Evolutionary conservation across 2,329 filamentous ascomycete genomes (phyloP).

Genomic region (Cryphonectria japonica): DNA sequence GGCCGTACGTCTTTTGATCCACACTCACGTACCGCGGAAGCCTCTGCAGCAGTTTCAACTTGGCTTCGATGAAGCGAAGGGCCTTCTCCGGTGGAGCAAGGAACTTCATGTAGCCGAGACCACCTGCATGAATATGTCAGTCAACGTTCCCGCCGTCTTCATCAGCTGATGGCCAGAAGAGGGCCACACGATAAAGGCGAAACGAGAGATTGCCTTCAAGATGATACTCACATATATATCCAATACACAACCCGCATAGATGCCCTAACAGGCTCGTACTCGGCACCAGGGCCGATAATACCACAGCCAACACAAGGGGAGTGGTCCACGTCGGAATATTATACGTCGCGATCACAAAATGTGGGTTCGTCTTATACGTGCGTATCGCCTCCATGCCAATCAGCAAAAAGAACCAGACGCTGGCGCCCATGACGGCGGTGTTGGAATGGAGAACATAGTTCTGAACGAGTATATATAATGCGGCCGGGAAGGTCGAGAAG

Average conservation of each 20-base stretch:
- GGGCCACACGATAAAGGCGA: neutral
- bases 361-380: conserved; percentile 79
- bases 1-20: conserved; percentile 93
- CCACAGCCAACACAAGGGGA: conserved; percentile 75
- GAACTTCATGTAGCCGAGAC: conserved; percentile 85
- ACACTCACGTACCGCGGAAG: conserved; percentile 92
- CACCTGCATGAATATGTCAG: conserved; percentile 57
- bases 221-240: conserved; percentile 68
- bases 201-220: conserved; percentile 38
- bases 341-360: conserved; percentile 65
- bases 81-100: conserved; percentile 88
- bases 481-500: conserved; percentile 79
- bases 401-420: conserved; percentile 91
- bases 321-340: conserved; percentile 92
- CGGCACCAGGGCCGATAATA: conserved; percentile 77
- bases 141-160: neutral
- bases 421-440: conserved; percentile 78
- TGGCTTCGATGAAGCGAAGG: conserved; percentile 85
- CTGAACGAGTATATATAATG: conserved; percentile 80
- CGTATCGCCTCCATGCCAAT: conserved; percentile 84
- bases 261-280: conserved; percentile 86
- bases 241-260: conserved; percentile 77
- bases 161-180: neutral
- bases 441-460: conserved; percentile 72
- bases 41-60: conserved; percentile 80